These are phyloP conservation scores for Ceratocystis smalleyi DNA, from an alignment of 2,329 filamentous ascomycete species.

Conservation along the genomic window DNA sequence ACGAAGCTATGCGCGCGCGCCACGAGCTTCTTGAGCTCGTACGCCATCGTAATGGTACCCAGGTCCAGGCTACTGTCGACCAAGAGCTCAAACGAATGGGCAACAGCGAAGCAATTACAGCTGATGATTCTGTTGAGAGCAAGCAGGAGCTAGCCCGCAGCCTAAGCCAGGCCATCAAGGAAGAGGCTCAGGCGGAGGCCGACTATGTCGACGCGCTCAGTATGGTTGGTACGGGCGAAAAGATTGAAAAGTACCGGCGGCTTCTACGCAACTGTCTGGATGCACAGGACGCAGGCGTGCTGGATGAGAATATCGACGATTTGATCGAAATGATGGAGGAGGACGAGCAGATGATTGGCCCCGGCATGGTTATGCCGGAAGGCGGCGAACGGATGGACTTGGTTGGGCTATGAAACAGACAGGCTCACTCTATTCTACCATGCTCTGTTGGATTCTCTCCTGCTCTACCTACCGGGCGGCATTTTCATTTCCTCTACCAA, in stretches of 20 bases:
- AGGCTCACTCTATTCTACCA: background rate
- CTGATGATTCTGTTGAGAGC: slow-evolving; percentile 32
- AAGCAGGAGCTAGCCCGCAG: slow-evolving; percentile 43
- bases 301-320: slow-evolving; percentile 48
- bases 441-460: background rate
- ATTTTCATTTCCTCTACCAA: background rate
- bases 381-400: slow-evolving; percentile 22
- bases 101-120: slow-evolving; percentile 25
- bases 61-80: slow-evolving; percentile 38
- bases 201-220: slow-evolving; percentile 55
- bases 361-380: slow-evolving; percentile 22
- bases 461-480: background rate
- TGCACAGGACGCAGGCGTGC: slow-evolving; percentile 48
- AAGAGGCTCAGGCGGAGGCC: slow-evolving; percentile 46
- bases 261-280: slow-evolving; percentile 55
- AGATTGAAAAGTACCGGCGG: slow-evolving; percentile 56
- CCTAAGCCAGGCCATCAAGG: slow-evolving; percentile 39
- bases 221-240: slow-evolving; percentile 54
- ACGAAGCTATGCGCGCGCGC: slow-evolving; percentile 36
- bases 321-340: slow-evolving; percentile 50
- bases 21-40: slow-evolving; percentile 35
- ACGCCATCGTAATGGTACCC: slow-evolving; percentile 37
- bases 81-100: slow-evolving; percentile 31
- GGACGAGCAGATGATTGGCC: slow-evolving; percentile 33
- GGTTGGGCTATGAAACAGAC: slow-evolving; percentile 2